These are phyloP conservation scores for Lentinula sp. DNA, from an alignment of 768 basidiomycete species.

Conservation along the genomic window DNA sequence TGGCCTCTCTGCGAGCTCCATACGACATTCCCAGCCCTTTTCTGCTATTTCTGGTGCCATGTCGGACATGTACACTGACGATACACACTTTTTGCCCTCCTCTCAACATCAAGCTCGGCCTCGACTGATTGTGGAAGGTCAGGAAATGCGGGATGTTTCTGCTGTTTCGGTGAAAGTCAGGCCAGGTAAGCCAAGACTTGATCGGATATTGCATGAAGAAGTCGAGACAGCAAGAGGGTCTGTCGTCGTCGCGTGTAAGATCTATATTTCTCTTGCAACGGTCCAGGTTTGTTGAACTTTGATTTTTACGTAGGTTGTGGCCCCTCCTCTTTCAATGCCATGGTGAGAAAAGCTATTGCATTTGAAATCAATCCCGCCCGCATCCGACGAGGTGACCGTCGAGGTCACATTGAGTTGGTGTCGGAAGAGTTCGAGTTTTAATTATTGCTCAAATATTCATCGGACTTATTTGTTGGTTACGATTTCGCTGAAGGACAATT, in stretches of 20 bases:
- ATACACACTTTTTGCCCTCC: background rate
- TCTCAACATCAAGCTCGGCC: background rate
- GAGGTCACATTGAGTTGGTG: slow-evolving; percentile 53
- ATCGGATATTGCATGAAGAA: slow-evolving; percentile 59
- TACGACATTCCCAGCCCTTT: background rate
- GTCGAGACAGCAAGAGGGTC: slow-evolving; percentile 47
- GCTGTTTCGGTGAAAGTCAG: slow-evolving; percentile 57
- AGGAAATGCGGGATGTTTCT: slow-evolving; percentile 55
- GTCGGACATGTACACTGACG: background rate
- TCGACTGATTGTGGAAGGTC: slow-evolving; percentile 44
- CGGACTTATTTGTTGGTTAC: too few relatives aligned
- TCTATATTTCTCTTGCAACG: background rate
- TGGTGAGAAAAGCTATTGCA: slow-evolving; percentile 62
- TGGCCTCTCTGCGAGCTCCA: background rate
- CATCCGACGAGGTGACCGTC: slow-evolving; percentile 48
- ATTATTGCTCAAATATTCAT: background rate
- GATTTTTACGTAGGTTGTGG: slow-evolving; percentile 51
- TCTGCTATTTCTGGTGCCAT: background rate
- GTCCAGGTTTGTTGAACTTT: background rate
- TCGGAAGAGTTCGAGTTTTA: slow-evolving; percentile 67
- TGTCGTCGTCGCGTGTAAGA: slow-evolving; percentile 67
- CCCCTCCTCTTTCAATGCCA: slow-evolving; percentile 60
- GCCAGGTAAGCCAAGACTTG: slow-evolving; percentile 62
- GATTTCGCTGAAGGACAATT: too few relatives aligned
- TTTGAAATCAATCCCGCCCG: slow-evolving; percentile 51